These are phyloP conservation scores for Aureobasidium musti DNA, from an alignment of 2,329 filamentous ascomycete species.

Conservation along the genomic window DNA sequence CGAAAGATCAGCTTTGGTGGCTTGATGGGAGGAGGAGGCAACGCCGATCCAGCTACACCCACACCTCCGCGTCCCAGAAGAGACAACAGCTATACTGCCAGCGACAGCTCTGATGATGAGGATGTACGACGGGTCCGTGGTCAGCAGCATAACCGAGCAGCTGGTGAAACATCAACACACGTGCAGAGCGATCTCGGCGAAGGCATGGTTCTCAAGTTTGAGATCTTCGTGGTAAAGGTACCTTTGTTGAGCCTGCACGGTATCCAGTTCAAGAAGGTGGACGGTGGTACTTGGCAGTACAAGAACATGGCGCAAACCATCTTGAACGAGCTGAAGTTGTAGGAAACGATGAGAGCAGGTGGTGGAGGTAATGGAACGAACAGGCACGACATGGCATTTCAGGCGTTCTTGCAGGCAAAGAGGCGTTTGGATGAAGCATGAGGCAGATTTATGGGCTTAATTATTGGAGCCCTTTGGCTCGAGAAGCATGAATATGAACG, in stretches of 20 bases:
- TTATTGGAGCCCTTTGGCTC: conserved; percentile 1
- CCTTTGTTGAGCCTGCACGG: conserved; percentile 89
- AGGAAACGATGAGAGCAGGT: conserved; percentile 7
- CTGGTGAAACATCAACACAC: conserved; percentile 87
- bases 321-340: conserved; percentile 80
- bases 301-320: conserved; percentile 98
- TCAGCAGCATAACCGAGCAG: conserved; percentile 49
- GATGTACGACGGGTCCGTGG: conserved; percentile 32
- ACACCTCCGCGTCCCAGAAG: conserved; percentile 53
- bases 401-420: conserved; percentile 16
- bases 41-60: conserved; percentile 67
- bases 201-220: conserved; percentile 83
- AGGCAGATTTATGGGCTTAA: conserved; percentile 25
- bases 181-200: conserved; percentile 87
- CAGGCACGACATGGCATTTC: not conserved
- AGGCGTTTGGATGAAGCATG: conserved; percentile 21
- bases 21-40: conserved; percentile 61
- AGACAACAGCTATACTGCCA: conserved; percentile 74
- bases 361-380: conserved; percentile 21
- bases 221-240: conserved; percentile 97
- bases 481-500: conserved; percentile 7
- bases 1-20: conserved; percentile 84
- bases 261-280: conserved; percentile 96
- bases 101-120: conserved; percentile 64
- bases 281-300: conserved; percentile 96